Evolutionary conservation across 129 eudicot species (phyloP), one percentile per base, ranked within the genome.

Genomic region (Pseudognaphalium luteoalbum): DNA sequence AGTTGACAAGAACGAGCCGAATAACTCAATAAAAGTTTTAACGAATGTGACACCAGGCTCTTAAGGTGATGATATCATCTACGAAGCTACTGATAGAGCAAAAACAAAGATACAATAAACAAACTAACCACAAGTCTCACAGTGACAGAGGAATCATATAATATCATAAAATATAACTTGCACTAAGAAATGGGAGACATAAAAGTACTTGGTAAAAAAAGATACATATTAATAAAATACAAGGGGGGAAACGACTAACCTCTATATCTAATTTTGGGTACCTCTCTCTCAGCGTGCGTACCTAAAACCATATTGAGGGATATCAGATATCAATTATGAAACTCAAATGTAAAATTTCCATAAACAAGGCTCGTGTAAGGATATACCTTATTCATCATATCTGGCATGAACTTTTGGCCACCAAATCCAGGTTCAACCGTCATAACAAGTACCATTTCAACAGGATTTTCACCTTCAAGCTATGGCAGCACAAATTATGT

Each of bases 391-490:
- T 87, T 89, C 99, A 94, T 94, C 89, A 80, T 94, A 74, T 94
- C 92, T 35, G 97, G 92, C 90, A 94, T 91, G 77, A 94, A 91
- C 78, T 91, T 94, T 82, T 94, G 99, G 47, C 99, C 97, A 77
- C 99, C 96, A 80, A 94, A 94, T 73, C 93, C 99, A 79, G 99
- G 97, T 78, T 89, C 94, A 33, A 94, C 94, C 4, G 99, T 94
- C 99, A 94, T 94, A 34, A 94, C 92, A 76, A 94, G 97, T 63
- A 94, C 96, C 97, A 94, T 81, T 78, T 94, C 97, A 84, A 91
- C 97, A 20, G 93, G 85, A 73, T 77, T 78, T 82, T 87, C 84
- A 68, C 84, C 88, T 58, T 90, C 98, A 81, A 93, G 83, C 97
- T 93, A 64, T 5, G 17, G 29, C 29, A 62, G 34, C 4, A 4